phyloP scores from a whole-genome alignment of 768 basidiomycete genomes.

The Leccinellum albellum region DNA sequence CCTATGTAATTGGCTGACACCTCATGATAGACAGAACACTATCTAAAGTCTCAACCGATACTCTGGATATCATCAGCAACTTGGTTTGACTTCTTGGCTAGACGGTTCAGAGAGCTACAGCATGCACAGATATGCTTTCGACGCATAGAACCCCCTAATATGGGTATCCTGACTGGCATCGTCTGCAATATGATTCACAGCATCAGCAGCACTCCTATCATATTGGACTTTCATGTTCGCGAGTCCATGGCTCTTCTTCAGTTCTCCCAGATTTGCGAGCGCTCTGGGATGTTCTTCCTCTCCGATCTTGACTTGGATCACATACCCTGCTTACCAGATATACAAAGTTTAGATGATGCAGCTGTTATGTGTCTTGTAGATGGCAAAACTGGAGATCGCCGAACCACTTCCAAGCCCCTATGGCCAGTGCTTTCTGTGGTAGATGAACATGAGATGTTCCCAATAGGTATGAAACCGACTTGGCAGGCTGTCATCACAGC shows the following conservation, averaged over 20 bases:
- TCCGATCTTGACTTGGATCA: background rate
- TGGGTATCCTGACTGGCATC: constrained; percentile 8
- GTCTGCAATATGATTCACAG: constrained; percentile 2
- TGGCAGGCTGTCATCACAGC: background rate
- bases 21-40: too few relatives aligned
- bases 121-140: background rate
- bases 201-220: background rate
- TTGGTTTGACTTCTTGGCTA: background rate
- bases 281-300: background rate
- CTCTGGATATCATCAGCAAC: constrained; percentile 1
- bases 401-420: background rate
- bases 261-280: background rate
- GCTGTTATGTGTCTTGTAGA: background rate
- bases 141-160: constrained; percentile 3
- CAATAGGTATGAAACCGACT: background rate
- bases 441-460: background rate
- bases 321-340: background rate
- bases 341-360: constrained; percentile 2
- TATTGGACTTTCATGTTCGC: background rate
- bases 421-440: constrained; percentile 1
- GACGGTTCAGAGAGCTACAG: constrained; percentile 1
- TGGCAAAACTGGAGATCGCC: background rate
- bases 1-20: too few relatives aligned
- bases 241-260: background rate
- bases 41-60: background rate